Evolutionary conservation across 768 basidiomycete species (phyloP).

Genomic region (Paxillus ammoniavirescens): DNA sequence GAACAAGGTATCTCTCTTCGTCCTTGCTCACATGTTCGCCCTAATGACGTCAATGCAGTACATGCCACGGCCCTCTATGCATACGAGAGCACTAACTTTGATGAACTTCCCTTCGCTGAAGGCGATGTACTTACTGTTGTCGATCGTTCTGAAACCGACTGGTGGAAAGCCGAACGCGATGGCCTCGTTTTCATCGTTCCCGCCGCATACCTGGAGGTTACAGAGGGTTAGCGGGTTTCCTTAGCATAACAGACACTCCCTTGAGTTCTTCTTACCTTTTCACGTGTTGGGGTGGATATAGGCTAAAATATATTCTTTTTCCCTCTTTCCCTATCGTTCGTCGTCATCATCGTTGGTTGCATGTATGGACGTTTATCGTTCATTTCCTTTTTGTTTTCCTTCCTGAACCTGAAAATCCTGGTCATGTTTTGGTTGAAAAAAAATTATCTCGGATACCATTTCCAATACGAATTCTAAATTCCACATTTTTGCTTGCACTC

Average conservation of each 20-base stretch:
- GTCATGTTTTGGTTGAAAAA: conserved; percentile 6
- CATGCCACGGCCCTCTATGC: conserved; percentile 79
- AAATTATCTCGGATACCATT: conserved; percentile 1
- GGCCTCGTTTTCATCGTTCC: conserved; percentile 90
- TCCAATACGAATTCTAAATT: conserved; percentile 9
- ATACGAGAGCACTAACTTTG: conserved; percentile 65
- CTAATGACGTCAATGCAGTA: conserved; percentile 34
- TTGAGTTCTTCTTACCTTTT: conserved; percentile 55
- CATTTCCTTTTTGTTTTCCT: neutral
- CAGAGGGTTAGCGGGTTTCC: conserved; percentile 81
- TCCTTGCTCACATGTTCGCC: neutral
- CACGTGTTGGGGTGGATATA: conserved; percentile 47
- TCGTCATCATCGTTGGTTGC: conserved; percentile 12
- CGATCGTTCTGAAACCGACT: conserved; percentile 80
- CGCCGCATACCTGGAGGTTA: conserved; percentile 83
- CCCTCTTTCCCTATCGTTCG: conserved; percentile 44
- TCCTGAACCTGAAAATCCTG: neutral
- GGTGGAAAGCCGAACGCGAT: conserved; percentile 94
- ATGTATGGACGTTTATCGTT: conserved; percentile 12
- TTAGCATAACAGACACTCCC: conserved; percentile 35
- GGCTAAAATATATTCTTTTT: conserved; percentile 74
- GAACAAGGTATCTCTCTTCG: conserved; percentile 45
- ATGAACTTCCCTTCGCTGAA: conserved; percentile 85
- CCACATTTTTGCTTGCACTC: conserved; percentile 2
- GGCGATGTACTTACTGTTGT: conserved; percentile 78